Conservation (phyloP, 345 rosid species). For the Arabidopsis thaliana region TAIR10.1 NC_003074.8:19445501-19446000, state of each 20-base stretch:
- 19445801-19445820: constrained; percentile 24
- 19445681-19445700: constrained; percentile 38
- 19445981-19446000: constrained; percentile 7
- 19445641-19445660: no score
- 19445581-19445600: constrained; percentile 38
- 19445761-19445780: neutral
- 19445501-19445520: constrained; percentile 22
- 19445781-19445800: neutral
- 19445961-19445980: constrained; percentile 36
- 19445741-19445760: constrained; percentile 21
- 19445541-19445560: neutral
- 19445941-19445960: constrained; percentile 20
- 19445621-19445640: constrained; percentile 6
- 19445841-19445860: constrained; percentile 23
- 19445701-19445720: constrained; percentile 24
- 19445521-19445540: neutral
- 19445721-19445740: constrained; percentile 2
- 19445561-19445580: constrained; percentile 12
- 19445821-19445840: constrained; percentile 30
- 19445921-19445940: constrained; percentile 12
- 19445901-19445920: constrained; percentile 41
- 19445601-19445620: constrained; percentile 35
- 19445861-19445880: constrained; percentile 20
- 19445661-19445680: constrained; percentile 16
- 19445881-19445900: constrained; percentile 38